A percentile compares a stretch with the other conserved stretches of the same genome.
Evolutionary conservation across 345 rosid species (phyloP).

Genomic region (Odontarrhena argentea): DNA sequence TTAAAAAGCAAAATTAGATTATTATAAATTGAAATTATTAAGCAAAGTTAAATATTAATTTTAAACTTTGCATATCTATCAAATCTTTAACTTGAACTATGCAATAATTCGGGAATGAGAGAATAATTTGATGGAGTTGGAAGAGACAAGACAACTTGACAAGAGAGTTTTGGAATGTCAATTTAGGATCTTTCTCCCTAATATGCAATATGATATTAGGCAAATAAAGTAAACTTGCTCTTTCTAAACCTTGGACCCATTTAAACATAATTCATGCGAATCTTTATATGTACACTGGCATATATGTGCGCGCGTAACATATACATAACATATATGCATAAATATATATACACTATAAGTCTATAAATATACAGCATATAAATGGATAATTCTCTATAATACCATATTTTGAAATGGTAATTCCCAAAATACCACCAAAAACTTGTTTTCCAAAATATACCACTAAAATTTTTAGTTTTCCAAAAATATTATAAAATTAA

Average conservation of each 20-base stretch:
- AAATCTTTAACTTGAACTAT: constrained; percentile 5
- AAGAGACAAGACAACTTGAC: constrained; percentile 41
- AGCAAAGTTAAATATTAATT: background rate
- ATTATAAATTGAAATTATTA: no score
- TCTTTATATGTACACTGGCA: background rate
- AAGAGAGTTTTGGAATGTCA: constrained; percentile 31
- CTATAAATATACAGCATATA: no score
- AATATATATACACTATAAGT: no score
- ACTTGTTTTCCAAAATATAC: no score
- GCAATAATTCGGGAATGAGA: background rate
- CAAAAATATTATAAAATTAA: no score
- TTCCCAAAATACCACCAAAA: no score
- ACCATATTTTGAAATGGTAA: no score
- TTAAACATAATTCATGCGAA: constrained; percentile 2
- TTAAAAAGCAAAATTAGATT: background rate
- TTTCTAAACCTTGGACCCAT: constrained; percentile 33
- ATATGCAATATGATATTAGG: background rate
- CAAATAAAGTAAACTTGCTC: constrained; percentile 26
- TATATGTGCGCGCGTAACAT: background rate
- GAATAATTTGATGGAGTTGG: constrained; percentile 37
- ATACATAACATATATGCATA: no score
- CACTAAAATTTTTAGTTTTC: no score
- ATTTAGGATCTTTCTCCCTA: constrained; percentile 30
- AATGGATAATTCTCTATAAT: no score
- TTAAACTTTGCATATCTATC: background rate